phyloP scores from a whole-genome alignment of 2,329 filamentous ascomycete genomes.

The Arthrobotrys pseudoclavata region DNA sequence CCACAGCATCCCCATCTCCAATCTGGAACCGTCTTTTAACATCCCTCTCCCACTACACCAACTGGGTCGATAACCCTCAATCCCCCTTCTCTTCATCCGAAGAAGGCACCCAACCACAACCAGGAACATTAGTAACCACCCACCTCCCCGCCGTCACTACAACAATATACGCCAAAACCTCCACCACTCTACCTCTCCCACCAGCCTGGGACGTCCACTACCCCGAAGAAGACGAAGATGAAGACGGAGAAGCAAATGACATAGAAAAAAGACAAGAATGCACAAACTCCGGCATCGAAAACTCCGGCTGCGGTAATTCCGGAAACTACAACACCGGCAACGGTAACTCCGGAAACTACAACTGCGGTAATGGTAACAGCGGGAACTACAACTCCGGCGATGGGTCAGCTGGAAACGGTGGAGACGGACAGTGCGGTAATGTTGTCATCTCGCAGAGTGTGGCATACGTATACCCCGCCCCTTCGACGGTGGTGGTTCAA shows the following conservation, averaged over 20 bases:
- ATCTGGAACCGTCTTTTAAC: slow-evolving; percentile 45
- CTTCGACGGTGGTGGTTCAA: slow-evolving; percentile 45
- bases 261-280: slow-evolving; percentile 48
- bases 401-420: slow-evolving; percentile 48
- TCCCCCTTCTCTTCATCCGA: slow-evolving; percentile 10
- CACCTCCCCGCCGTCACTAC: slow-evolving; percentile 47
- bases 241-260: slow-evolving; percentile 13
- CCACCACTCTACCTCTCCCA: slow-evolving; percentile 48
- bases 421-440: slow-evolving; percentile 40
- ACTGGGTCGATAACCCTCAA: slow-evolving; percentile 12
- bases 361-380: slow-evolving; percentile 55
- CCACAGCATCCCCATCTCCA: slow-evolving; percentile 35
- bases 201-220: slow-evolving; percentile 44
- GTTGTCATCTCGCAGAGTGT: slow-evolving; percentile 46
- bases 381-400: slow-evolving; percentile 50
- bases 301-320: slow-evolving; percentile 44
- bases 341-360: slow-evolving; percentile 55
- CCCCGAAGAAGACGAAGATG: slow-evolving; percentile 51
- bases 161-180: slow-evolving; percentile 55
- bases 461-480: slow-evolving; percentile 54
- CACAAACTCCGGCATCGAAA: slow-evolving; percentile 47
- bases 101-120: slow-evolving; percentile 4
- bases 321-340: slow-evolving; percentile 52
- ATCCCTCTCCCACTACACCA: slow-evolving; percentile 24
- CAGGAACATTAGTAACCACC: slow-evolving; percentile 36